Evolutionary conservation across 2,329 filamentous ascomycete species (phyloP), one percentile per base, ranked within the genome.

Genomic region (Hymenoscyphus repandus): DNA sequence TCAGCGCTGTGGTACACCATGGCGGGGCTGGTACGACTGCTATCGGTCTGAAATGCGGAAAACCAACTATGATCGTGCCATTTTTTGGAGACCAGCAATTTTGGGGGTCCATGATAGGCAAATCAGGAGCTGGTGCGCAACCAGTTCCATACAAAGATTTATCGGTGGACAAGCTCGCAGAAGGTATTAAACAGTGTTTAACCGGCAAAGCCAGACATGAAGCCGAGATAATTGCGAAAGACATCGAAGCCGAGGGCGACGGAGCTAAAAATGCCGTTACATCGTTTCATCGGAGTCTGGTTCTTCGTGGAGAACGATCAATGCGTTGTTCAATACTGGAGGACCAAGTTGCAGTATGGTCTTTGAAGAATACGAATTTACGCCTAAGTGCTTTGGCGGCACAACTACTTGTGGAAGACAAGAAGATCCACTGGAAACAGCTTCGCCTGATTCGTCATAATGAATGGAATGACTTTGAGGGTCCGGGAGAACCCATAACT

Each of bases 21-120:
- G 86, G 86, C n/a, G 86, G 86, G 11, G 87, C 87, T 0, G 86
- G 86, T 1, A 90, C 86, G 0, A 88, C 85, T 0, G 86, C 86
- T 1, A 86, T 86, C 42, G 85, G 85, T 1, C 72, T 90, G 31
- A 87, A 86, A 64, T 85, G 78, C 55, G 86, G 78, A 3, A 80
- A 78, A 59, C 86, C 86, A 0, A 88, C 83, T 5, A 85, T 89
- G 79, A 78, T 90, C 22, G 83, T 90, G 1, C 86, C 86, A 0
- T 90, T 90, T 68, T 90, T 90, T 57, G 86, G 86, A 2, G 86
- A 90, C 62, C 86, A 90, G 47, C 78, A 84, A 44, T 90, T 90
- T 63, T 90, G 87, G 86, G 86, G 86, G 2, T 73, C 74, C 15
- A 87, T 87, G 80, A 75, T 90, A 1, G 75, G 74, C 4, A 78